Percentiles rank a stretch among this genome's conserved stretches.
phyloP scores from a whole-genome alignment of 768 basidiomycete species.

The Mrakia gelida region DNA sequence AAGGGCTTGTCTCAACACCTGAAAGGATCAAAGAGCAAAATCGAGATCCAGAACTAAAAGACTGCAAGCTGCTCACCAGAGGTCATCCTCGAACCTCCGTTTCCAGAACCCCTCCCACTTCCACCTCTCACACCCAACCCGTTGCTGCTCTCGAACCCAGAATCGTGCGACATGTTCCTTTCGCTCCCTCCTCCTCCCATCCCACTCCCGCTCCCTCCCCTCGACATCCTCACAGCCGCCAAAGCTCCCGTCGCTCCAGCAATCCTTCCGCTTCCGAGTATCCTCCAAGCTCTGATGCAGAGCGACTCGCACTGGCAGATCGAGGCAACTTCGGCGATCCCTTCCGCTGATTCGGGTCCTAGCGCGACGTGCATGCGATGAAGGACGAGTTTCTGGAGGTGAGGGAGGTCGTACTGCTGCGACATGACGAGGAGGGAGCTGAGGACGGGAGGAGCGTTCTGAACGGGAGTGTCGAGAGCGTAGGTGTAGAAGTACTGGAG shows the following conservation, averaged over 20 bases:
- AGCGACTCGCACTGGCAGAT: constrained; percentile 15
- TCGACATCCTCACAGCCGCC: background rate
- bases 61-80: background rate
- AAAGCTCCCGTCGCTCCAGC: background rate
- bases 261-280: background rate
- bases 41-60: background rate
- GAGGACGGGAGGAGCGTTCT: constrained; percentile 83
- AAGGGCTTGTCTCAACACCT: too few species aligned
- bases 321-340: constrained; percentile 20
- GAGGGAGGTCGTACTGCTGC: constrained; percentile 71
- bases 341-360: background rate
- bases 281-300: constrained; percentile 8
- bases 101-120: background rate
- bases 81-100: background rate
- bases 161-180: background rate
- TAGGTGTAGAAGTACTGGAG: constrained; percentile 91
- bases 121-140: background rate
- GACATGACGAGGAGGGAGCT: constrained; percentile 79
- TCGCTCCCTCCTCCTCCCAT: background rate
- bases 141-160: background rate
- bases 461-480: constrained; percentile 79
- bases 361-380: constrained; percentile 73
- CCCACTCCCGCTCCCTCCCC: background rate
- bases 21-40: too few species aligned
- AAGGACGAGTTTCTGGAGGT: constrained; percentile 74